Evolutionary conservation across 2,329 filamentous ascomycete genomes (phyloP).

Genomic region (Trichoderma semiorbis): DNA sequence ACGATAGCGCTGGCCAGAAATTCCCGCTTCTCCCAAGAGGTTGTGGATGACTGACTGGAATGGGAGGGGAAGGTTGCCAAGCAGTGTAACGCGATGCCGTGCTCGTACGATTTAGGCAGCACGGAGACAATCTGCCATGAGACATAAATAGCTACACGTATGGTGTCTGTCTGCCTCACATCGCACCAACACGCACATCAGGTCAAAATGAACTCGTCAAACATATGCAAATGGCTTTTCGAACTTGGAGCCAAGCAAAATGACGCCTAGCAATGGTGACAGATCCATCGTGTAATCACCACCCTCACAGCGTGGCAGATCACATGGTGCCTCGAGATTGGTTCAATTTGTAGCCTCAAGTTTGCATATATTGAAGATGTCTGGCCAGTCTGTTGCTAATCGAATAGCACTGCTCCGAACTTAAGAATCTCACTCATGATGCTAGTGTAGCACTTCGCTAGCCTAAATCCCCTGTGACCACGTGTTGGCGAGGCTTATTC

Average conservation of each 20-base stretch:
- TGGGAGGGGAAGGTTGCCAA: not conserved
- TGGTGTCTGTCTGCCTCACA: not conserved
- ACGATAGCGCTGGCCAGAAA: not conserved
- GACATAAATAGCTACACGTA: not conserved
- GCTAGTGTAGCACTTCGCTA: not conserved
- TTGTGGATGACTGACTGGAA: not conserved
- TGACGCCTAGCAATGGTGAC: not conserved
- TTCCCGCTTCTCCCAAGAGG: not conserved
- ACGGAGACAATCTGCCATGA: not conserved
- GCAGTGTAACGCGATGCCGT: not conserved
- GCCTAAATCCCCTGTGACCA: conserved; percentile 1
- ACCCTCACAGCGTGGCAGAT: no score
- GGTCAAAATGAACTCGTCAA: not conserved
- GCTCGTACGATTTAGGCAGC: not conserved
- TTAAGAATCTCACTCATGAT: not conserved
- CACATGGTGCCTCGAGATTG: no score
- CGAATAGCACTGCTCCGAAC: not conserved
- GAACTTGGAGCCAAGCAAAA: not conserved
- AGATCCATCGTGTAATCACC: not conserved
- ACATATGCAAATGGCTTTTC: not conserved
- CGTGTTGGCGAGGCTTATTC: conserved; percentile 5
- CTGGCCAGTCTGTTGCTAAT: not conserved
- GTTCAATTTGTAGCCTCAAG: not conserved
- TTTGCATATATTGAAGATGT: not conserved
- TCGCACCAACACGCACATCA: not conserved